Base-by-base conservation (phyloP, 2,329 filamentous ascomycete genomes). In the Apiospora arundinis region DNA sequence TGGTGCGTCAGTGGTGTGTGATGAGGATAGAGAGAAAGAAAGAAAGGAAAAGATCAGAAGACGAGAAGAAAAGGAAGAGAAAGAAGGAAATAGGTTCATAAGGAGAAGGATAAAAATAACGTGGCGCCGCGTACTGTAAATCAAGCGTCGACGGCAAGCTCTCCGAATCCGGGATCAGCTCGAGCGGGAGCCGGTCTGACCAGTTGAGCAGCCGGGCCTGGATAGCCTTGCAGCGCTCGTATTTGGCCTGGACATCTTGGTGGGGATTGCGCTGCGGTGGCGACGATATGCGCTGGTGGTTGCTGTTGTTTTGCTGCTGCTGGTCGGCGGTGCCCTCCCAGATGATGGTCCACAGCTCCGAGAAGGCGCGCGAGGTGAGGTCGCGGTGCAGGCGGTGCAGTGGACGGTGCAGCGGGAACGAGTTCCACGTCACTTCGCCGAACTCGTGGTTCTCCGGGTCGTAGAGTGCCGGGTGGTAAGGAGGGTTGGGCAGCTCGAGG, bases 381-480 rank as follows among this genome's bases (percentile, higher is more conserved):
- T 70, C 69, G n/a, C 56, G 49, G 42, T 70, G 25, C 14, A 70
- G 56, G n/a, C 16, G 21, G 40, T 66, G 69, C 9, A 4, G 18
- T 16, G 69, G 40, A 1, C 69, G 69, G 5, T 18, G n/a, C 11
- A 70, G 56, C n/a, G 69, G 69, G 25, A 70, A 70, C 14, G 56
- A 23, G 25, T 70, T 66, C 69, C 69, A 70, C 18, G 8, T 0
- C 11, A 52, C 18, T 21, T 48, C 67, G 67, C 14, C 16, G 45
- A n/a, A 37, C 16, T 52, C 67, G 45, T 68, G 21, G 14, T 23
- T 52, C 21, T 68, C 67, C 2, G 45, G 28, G 32, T 68, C 67
- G 18, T 68, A 68, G 42, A 48, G 32, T 8, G 45, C 32, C 21
- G 67, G 67, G 28, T 48, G 28, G 42, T 37, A 28, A 7, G 67